Evolutionary conservation across 2,329 filamentous ascomycete genomes (phyloP), one percentile per base, ranked within the genome.

Genomic region (Monilinia polystroma): DNA sequence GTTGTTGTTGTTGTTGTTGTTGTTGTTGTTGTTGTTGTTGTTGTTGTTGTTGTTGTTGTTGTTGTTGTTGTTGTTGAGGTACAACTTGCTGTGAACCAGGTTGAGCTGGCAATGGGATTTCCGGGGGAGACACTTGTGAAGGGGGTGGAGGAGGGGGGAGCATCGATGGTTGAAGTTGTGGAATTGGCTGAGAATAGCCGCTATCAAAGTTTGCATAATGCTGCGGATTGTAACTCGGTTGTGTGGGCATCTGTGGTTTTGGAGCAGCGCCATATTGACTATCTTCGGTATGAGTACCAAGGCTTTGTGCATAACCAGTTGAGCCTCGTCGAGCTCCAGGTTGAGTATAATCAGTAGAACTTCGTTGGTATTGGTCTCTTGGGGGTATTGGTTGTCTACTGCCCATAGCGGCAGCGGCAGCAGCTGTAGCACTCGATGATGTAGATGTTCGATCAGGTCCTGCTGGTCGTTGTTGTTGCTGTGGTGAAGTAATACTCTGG

Each of bases 151-250:
- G 66, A 38, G 55, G 67, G 38, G 66, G 49, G 59, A 68, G 57
- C 38, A 67, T 67, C 32, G 70, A 70, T 32, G 68, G 57, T 56
- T 71, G 71, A 47, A 67, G 58, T 60, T 72, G 79, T 68, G 72
- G 76, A 67, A 81, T 79, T 18, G 68, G 69, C 59, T 68, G 81
- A 80, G 54, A 80, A 80, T 71, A 62, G 23, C 83, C 87, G 64
- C 78, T 81, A 73, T 81, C 83, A 72, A 87, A 84, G 74, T 83
- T 86, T 68, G 88, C 90, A 76, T 93, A 95, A 70, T 89, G 89
- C 32, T 86, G 87, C 38, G 91, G 91, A 76, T 95, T 91, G 76
- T 95, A 95, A 72, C 86, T 87, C 52, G 87, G 81, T 71, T 89
- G 86, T 69, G 83, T 79, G 20, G 80, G 78, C 58, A 77, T 76